Evolutionary conservation across 1,139 yeast genomes (phyloP), one percentile per base, ranked within the genome.

Genomic region (Magnusiomyces magnusii): DNA sequence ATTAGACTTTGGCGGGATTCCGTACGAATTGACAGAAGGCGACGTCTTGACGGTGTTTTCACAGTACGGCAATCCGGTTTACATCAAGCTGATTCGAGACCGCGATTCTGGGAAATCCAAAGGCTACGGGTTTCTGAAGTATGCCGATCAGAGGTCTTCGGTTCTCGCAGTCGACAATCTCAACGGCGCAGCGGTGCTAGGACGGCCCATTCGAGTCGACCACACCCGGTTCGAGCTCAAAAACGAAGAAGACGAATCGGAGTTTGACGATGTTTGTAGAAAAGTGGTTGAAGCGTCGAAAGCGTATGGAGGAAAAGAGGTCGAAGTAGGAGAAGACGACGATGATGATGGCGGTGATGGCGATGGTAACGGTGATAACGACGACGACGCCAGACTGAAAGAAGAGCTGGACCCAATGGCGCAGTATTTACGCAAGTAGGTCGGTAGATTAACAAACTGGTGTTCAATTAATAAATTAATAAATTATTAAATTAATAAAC

Each of bases 31-130:
- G 50, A 82, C 82, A 10, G 96, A 88, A 67, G 84, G 84, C 51
- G 98, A 93, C 68, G 72, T 93, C 1, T 68, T 91, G 13, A 80
- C 84, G 0, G 82, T 92, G 47, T 93, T 93, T 69, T 87, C 97
- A 2, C 98, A 93, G 69, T 93, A 80, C 71, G 99, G 99, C 0
- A 80, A 85, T 31, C 97, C 97, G 0, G 86, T 88, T 0, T 91
- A 87, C 68, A 71, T 92, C 49, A 83, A 86, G 59, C 74, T 93
- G 60, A 78, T 83, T n/a, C 78, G 91, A 60, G 93, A 89, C 68
- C 76, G 76, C 60, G 82, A 81, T 2, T 80, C 88, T 0, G 91
- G 92, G 1, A 80, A 81, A 63, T 82, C 90, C 9, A 78, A 80
- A 58, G 95, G 96, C 7, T 89, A 86, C 76, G 95, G 87, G 5